These are phyloP conservation scores for Arachis stenosperma DNA, from an alignment of 306 rosid species.

Conservation along the genomic window DNA sequence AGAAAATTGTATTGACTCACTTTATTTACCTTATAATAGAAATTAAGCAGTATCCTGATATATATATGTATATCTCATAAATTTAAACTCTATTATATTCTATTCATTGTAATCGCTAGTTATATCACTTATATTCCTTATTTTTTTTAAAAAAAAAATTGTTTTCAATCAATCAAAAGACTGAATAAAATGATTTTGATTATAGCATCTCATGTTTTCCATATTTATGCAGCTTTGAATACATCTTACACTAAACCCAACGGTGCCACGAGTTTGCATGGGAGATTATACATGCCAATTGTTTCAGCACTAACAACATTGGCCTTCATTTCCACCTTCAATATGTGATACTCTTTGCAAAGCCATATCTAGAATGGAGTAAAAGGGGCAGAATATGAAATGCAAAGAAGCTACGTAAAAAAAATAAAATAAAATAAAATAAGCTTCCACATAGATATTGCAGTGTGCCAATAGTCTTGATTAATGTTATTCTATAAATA, in stretches of 20 bases:
- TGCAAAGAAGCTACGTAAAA: not conserved
- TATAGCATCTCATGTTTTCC: not conserved
- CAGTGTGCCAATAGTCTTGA: conserved; percentile 13
- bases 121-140: too few species aligned
- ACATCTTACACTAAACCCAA: not conserved
- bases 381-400: not conserved
- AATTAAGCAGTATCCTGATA: too few species aligned
- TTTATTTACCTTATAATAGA: too few species aligned
- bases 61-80: too few species aligned
- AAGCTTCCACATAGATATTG: not conserved
- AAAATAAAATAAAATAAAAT: not conserved
- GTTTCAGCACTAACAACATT: conserved; percentile 39
- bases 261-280: conserved; percentile 40
- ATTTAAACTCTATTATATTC: too few species aligned
- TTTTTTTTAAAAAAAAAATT: too few species aligned
- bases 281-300: conserved; percentile 42
- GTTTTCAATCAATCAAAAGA: too few species aligned
- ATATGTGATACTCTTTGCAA: conserved; percentile 33
- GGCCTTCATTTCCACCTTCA: conserved; percentile 49
- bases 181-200: too few species aligned
- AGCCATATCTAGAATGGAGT: not conserved
- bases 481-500: conserved; percentile 22
- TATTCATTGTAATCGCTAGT: too few species aligned
- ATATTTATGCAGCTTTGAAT: conserved; percentile 44
- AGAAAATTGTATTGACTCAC: too few species aligned